Base-by-base conservation (phyloP, 2,329 filamentous ascomycete species). In the Aspergillus fructus region DNA sequence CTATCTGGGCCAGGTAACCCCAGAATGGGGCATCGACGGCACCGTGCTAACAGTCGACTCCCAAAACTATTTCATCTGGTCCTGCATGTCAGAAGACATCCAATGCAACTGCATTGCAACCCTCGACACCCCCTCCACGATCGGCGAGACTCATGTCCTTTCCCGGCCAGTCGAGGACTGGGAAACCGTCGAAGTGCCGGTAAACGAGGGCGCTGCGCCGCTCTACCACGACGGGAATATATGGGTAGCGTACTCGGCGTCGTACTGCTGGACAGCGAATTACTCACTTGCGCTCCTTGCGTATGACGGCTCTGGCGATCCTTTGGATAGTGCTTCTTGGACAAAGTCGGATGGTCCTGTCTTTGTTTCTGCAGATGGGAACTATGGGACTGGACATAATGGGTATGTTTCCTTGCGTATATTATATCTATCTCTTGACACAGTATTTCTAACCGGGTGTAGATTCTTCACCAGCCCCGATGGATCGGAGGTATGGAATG, bases 311-410 rank as follows among this genome's bases (percentile, higher is more conserved):
- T 70, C 59, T 0, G 77, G 78, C 0, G 78, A 84, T 59, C 83
- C 83, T 0, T 68, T 76, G 13, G 63, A 68, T 15, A 62, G 71
- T 0, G 65, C 65, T 0, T 79, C 77, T 11, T 86, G 83, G 83
- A 75, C 68, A 3, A 85, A 85, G 74, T 49, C 27, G 4, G 77
- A 72, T 3, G 81, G 81, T 0, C 82, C 80, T 8, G 73, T 82
- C 2, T 78, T 85, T 39, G 78, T 74, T 19, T 79, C 76, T 45
- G 81, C 78, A 2, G 84, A 85, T 58, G 82, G 82, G 3, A 83
- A 84, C 65, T 85, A 81, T 49, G 82, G 83, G 13, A 81, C 82
- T 0, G 83, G 81, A 0, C 82, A 85, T 59, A 85, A 85, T 62
- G 74, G 73, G 70, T 50, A 39, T 19, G 19, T 39, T n/a, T 33